Conservation (phyloP, 83 land plant species). For the Thuja plicata region DNA sequence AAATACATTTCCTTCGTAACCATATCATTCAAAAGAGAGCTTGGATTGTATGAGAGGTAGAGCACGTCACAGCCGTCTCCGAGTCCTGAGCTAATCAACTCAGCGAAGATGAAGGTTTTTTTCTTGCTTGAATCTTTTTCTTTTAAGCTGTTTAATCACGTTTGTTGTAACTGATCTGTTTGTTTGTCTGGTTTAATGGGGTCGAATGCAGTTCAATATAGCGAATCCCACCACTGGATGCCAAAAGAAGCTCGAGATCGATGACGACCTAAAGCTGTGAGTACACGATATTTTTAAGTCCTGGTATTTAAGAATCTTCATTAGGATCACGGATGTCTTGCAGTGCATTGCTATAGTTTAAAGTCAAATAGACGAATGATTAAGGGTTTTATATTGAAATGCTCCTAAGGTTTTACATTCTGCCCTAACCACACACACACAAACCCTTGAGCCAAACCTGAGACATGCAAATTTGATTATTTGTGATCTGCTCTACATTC, state of each 20-base stretch:
- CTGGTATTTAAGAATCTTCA: neutral
- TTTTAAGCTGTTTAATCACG: neutral
- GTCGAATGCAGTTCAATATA: slow-evolving; percentile 37
- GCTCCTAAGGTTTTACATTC: too few relatives aligned
- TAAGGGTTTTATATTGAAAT: too few relatives aligned
- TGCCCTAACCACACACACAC: too few relatives aligned
- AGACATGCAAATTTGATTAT: too few relatives aligned
- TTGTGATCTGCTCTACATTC: too few relatives aligned
- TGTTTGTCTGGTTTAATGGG: neutral
- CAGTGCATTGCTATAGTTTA: neutral
- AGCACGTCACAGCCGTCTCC: neutral
- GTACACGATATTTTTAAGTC: neutral
- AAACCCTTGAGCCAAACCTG: too few relatives aligned
- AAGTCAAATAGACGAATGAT: too few relatives aligned
- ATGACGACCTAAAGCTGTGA: slow-evolving; percentile 67
- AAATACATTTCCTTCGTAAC: neutral
- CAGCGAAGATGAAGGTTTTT: neutral
- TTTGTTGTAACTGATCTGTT: neutral
- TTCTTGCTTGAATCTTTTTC: neutral
- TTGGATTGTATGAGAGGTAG: neutral
- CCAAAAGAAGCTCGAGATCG: slow-evolving; percentile 69
- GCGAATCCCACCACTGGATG: slow-evolving; percentile 73
- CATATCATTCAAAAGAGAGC: neutral
- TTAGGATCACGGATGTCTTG: neutral
- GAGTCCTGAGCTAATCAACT: neutral